Conservation (phyloP, 208 protist genomes). For the Herpetomonas samuelpessoai region DNA sequence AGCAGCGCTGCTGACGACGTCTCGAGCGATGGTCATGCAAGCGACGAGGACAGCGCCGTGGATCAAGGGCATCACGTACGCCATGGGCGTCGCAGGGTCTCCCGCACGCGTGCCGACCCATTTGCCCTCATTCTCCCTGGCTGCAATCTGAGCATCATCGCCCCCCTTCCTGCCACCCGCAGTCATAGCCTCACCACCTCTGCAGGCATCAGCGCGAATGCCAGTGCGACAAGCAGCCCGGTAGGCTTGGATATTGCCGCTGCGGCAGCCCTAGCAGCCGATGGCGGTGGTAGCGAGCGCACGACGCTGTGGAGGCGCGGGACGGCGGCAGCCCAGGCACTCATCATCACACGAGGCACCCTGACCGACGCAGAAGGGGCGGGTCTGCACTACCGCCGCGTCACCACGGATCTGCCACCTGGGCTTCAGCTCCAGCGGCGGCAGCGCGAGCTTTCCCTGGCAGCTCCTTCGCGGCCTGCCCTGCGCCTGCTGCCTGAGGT, state of each 20-base stretch:
- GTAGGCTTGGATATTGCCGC: neutral
- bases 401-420: neutral
- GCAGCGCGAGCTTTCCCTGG: neutral
- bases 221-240: neutral
- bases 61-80: no score
- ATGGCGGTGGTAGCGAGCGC: neutral
- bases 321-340: neutral
- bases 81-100: no score
- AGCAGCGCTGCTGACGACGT: no score
- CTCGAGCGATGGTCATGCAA: no score
- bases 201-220: neutral
- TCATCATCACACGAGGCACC: neutral
- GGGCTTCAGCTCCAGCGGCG: neutral
- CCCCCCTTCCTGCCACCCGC: neutral
- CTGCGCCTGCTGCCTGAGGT: conserved; percentile 3
- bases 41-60: no score
- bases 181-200: conserved; percentile 12
- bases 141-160: conserved; percentile 19
- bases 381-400: neutral
- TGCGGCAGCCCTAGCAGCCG: no score
- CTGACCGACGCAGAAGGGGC: neutral
- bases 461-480: neutral
- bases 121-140: conserved; percentile 27
- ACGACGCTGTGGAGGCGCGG: no score
- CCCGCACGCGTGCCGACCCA: conserved; percentile 10